Conservation (phyloP, 148 eudicot genomes). For the Rhododendron williamsianum region DNA sequence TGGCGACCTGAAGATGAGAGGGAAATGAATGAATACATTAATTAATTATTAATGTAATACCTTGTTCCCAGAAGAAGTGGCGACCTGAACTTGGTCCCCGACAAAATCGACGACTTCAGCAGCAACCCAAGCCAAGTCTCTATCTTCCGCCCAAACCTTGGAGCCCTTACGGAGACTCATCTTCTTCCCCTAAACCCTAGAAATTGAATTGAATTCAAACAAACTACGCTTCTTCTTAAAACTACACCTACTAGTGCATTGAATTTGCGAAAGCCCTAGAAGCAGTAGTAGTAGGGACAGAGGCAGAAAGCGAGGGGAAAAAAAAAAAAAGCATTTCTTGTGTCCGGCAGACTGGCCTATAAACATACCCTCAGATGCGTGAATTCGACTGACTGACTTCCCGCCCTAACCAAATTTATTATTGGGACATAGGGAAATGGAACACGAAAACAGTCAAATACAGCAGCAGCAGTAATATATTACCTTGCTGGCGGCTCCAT, state of each 20-base stretch:
- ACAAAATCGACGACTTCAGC: conserved; percentile 61
- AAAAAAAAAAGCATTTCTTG: too few relatives aligned
- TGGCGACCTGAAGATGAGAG: background rate
- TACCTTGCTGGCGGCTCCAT: too few relatives aligned
- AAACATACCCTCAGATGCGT: too few relatives aligned
- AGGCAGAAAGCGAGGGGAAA: background rate
- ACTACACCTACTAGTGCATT: background rate
- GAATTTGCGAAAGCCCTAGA: conserved; percentile 16
- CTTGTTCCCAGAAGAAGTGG: conserved; percentile 58
- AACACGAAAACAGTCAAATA: too few relatives aligned
- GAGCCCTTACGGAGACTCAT: conserved; percentile 74
- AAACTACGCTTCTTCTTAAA: background rate
- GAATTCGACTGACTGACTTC: too few relatives aligned
- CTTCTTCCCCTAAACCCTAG: conserved; percentile 1
- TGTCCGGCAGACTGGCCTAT: too few relatives aligned
- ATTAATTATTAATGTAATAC: conserved; percentile 13
- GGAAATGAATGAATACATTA: background rate
- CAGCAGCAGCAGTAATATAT: too few relatives aligned
- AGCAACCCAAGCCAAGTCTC: conserved; percentile 58
- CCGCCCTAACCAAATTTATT: too few relatives aligned
- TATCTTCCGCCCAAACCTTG: conserved; percentile 86
- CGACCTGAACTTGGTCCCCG: conserved; percentile 55
- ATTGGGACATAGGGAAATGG: too few relatives aligned
- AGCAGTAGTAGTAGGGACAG: background rate
- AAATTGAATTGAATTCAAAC: background rate